Conservation (phyloP, 2,329 filamentous ascomycete genomes). For the Hysterium pulicare region DNA sequence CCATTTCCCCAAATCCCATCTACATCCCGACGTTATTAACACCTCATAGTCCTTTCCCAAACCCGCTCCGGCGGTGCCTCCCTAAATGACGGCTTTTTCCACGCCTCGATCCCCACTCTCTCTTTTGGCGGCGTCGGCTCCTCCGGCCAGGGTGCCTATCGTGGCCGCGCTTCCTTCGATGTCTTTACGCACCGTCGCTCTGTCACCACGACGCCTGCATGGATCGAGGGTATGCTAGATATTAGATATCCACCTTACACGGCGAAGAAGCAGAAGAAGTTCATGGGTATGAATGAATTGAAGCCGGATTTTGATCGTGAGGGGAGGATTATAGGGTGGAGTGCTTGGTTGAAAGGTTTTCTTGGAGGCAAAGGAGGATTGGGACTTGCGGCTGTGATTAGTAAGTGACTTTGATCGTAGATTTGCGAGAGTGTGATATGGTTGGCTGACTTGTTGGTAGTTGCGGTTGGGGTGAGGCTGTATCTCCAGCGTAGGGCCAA, state of each 20-base stretch:
- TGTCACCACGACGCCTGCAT: slow-evolving; percentile 60
- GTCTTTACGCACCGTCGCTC: slow-evolving; percentile 61
- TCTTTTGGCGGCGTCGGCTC: slow-evolving; percentile 82
- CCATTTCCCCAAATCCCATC: neutral
- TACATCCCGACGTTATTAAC: neutral
- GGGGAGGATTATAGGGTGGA: slow-evolving; percentile 40
- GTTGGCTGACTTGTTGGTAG: slow-evolving; percentile 20
- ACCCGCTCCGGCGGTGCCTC: slow-evolving; percentile 52
- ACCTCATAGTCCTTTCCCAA: slow-evolving; percentile 38
- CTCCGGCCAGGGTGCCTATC: slow-evolving; percentile 73
- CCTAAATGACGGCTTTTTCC: slow-evolving; percentile 62
- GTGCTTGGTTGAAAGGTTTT: slow-evolving; percentile 29
- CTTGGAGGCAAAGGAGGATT: slow-evolving; percentile 21
- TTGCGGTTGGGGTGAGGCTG: slow-evolving; percentile 23
- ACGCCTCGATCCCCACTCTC: slow-evolving; percentile 66
- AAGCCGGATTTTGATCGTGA: slow-evolving; percentile 61
- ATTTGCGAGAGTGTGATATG: neutral
- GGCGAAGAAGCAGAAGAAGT: slow-evolving; percentile 52
- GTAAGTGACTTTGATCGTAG: slow-evolving; percentile 21
- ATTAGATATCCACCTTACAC: slow-evolving; percentile 64
- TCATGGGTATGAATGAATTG: slow-evolving; percentile 48
- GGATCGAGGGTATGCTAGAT: slow-evolving; percentile 65
- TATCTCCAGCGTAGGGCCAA: slow-evolving; percentile 29
- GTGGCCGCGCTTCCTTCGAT: slow-evolving; percentile 71
- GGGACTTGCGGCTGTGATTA: slow-evolving; percentile 25